phyloP scores from a whole-genome alignment of 2,329 filamentous ascomycete species.

The Byssothecium circinans region DNA sequence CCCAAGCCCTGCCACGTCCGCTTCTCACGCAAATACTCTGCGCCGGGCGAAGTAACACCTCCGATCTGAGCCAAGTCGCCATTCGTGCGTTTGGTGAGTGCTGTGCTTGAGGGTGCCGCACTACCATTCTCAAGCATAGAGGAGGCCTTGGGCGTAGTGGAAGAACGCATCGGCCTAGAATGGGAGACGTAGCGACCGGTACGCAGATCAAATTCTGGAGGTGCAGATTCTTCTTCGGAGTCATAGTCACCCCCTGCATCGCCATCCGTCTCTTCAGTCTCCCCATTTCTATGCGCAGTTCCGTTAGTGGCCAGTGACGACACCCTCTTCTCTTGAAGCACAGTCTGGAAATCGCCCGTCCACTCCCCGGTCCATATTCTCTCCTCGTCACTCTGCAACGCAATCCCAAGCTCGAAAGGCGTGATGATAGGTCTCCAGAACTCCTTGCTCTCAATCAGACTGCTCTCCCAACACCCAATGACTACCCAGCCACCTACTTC shows the following conservation, averaged over 20 bases:
- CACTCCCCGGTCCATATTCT: constrained; percentile 86
- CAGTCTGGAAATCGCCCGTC: constrained; percentile 80
- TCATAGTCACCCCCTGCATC: constrained; percentile 58
- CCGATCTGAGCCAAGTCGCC: constrained; percentile 80
- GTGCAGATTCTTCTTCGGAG: constrained; percentile 67
- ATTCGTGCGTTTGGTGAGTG: constrained; percentile 65
- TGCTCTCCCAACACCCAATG: constrained; percentile 97
- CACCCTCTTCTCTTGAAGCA: constrained; percentile 51
- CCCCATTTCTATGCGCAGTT: constrained; percentile 6
- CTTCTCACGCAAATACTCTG: constrained; percentile 79
- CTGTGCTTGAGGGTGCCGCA: constrained; percentile 43
- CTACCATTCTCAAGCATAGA: constrained; percentile 5
- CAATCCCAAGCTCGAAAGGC: constrained; percentile 87
- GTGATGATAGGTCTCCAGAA: constrained; percentile 91
- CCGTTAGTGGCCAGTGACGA: constrained; percentile 13
- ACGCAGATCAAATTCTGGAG: constrained; percentile 88
- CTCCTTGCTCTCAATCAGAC: constrained; percentile 81
- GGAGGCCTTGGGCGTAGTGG: constrained; percentile 10
- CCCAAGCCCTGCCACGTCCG: constrained; percentile 91
- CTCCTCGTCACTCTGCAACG: constrained; percentile 72
- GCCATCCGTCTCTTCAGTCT: constrained; percentile 13
- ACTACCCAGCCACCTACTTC: constrained; percentile 97
- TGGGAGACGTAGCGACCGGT: constrained; percentile 82
- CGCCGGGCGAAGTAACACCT: constrained; percentile 85
- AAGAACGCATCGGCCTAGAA: constrained; percentile 66